Evolutionary conservation across 2,329 filamentous ascomycete species (phyloP), one percentile per base, ranked within the genome.

Genomic region (Epichloe aotearoae): DNA sequence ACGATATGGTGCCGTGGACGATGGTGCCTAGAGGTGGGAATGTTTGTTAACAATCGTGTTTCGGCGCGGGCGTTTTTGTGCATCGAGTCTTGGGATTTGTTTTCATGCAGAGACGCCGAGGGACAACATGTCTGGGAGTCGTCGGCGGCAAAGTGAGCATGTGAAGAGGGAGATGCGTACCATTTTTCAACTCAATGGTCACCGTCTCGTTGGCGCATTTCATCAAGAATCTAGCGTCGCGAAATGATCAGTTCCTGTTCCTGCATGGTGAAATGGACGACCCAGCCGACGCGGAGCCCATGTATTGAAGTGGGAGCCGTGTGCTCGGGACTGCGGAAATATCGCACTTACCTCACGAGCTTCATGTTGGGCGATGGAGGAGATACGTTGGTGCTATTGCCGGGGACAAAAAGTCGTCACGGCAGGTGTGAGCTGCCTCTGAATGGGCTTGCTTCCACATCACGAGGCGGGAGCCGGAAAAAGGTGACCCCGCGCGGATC

Each of bases 191-290:
- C 72, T 98, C 93, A 69, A 98, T 87, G 43, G 91, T 97, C 63
- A 97, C 93, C 63, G 93, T 95, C 75, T 98, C 93, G 71, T 96
- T 97, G 70, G 87, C 83, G 71, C 91, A 97, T 77, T 98, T 98
- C 91, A 97, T 97, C 61, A 98, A 77, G 70, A 98, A 98, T 69
- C 93, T 97, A 69, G 33, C 33, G 48, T 50, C 41, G 20, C 46
- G 46, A 23, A 33, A 38, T 8, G 15, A 41, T 52, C 30, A 52
- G 50, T 38, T 41, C 38, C 17, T 26, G 50, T 56, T 51, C 55
- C 55, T 56, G 54, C 44, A 55, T 45, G 47, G 57, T 54, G 46
- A 6, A 26, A 2, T 49, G 17, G 17, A 12, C 17, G 12, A 37
- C 11, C 10, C 3, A 19, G 4, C 20, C 38, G 39, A 12, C 14